A percentile compares a stretch with the other conserved stretches of the same genome.
These are phyloP conservation scores for Venturia carpophila DNA, from an alignment of 2,329 filamentous ascomycete genomes.

Conservation along the genomic window DNA sequence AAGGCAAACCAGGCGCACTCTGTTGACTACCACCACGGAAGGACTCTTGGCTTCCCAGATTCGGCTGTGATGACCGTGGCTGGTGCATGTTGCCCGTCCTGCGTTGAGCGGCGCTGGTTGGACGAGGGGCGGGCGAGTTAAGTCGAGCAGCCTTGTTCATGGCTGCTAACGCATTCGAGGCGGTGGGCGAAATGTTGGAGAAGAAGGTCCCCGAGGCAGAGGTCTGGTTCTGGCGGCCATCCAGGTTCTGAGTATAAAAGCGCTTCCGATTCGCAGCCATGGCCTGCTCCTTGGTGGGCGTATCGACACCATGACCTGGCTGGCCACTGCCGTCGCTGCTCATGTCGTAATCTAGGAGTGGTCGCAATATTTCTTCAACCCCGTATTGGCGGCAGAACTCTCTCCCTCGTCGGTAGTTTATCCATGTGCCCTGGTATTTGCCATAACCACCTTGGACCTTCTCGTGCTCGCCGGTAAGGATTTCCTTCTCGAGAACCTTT, in stretches of 20 bases:
- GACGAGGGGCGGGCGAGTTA: slow-evolving; percentile 71
- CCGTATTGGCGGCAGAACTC: slow-evolving; percentile 78
- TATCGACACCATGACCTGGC: slow-evolving; percentile 72
- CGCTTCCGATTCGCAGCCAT: slow-evolving; percentile 90
- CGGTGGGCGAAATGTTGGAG: slow-evolving; percentile 89
- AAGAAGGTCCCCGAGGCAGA: slow-evolving; percentile 78
- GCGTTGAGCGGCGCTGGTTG: slow-evolving; percentile 49
- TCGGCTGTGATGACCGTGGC: slow-evolving; percentile 63
- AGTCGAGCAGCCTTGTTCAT: slow-evolving; percentile 89
- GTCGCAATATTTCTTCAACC: slow-evolving; percentile 68
- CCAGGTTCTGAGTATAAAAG: slow-evolving; percentile 70
- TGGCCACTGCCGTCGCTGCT: slow-evolving; percentile 61
- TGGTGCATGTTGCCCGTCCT: slow-evolving; percentile 48
- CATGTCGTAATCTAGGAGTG: slow-evolving; percentile 73
- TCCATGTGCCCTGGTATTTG: slow-evolving; percentile 99
- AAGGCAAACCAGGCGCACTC: slow-evolving; percentile 59
- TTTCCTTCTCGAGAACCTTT: slow-evolving; percentile 96
- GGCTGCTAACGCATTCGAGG: slow-evolving; percentile 85
- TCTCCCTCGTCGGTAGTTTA: slow-evolving; percentile 82
- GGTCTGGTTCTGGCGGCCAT: slow-evolving; percentile 48
- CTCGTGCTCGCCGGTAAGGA: slow-evolving; percentile 90
- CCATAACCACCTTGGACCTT: slow-evolving; percentile 98
- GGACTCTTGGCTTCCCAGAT: slow-evolving; percentile 54
- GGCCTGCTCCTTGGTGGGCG: slow-evolving; percentile 95
- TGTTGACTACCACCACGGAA: slow-evolving; percentile 72